Evolutionary conservation across 139 green algal genomes (phyloP).

Genomic region (Chlorella vulgaris): DNA sequence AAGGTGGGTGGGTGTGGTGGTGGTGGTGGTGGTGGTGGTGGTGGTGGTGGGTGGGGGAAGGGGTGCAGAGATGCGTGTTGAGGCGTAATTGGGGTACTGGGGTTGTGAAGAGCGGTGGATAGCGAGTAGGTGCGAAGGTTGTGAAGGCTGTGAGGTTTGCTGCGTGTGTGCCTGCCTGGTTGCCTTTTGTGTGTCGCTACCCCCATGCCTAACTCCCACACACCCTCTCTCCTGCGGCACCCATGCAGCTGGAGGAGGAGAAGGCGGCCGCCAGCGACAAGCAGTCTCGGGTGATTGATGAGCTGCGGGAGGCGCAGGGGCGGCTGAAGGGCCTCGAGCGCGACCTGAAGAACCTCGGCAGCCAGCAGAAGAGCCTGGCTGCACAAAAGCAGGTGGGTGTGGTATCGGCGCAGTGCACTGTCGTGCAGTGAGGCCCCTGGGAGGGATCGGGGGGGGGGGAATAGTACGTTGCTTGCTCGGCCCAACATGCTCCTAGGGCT

Average conservation of each 20-base stretch:
- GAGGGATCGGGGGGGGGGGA: background rate
- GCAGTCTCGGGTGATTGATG: slow-evolving; percentile 32
- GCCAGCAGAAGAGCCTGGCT: slow-evolving; percentile 29
- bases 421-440: background rate
- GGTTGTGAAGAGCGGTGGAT: too few species aligned
- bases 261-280: slow-evolving; percentile 40
- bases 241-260: slow-evolving; percentile 46
- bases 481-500: too few species aligned
- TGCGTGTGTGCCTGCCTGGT: too few species aligned
- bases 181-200: background rate
- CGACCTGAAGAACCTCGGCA: slow-evolving; percentile 51
- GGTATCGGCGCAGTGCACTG: background rate
- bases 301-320: slow-evolving; percentile 30
- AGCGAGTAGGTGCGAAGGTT: too few species aligned
- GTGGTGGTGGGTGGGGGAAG: too few species aligned
- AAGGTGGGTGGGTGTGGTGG: slow-evolving; percentile 56
- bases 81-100: too few species aligned
- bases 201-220: background rate
- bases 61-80: too few species aligned
- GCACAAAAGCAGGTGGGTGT: slow-evolving; percentile 25
- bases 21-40: background rate
- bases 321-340: slow-evolving; percentile 61
- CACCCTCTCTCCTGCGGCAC: background rate
- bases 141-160: too few species aligned
- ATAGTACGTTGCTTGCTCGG: background rate